Percentiles rank a stretch among this genome's conserved stretches.
phyloP scores from a whole-genome alignment of 306 rosid species.

The Vigna mungo region DNA sequence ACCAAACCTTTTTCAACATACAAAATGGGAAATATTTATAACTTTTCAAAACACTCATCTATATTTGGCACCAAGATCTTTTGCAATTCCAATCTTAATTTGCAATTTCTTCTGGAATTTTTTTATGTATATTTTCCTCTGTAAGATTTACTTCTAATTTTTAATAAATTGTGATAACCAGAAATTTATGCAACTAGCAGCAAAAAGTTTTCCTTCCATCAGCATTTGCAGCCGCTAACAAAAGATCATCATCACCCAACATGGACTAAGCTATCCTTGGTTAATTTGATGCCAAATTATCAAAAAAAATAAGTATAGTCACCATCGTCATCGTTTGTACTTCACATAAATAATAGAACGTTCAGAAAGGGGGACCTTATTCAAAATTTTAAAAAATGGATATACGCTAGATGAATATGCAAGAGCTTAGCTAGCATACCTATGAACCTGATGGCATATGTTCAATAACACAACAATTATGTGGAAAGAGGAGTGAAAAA shows the following conservation, averaged over 20 bases:
- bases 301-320: background rate
- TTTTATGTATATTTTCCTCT: background rate
- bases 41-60: constrained; percentile 2
- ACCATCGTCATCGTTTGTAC: background rate
- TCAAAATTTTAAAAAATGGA: background rate
- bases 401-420: background rate
- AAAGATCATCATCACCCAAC: background rate
- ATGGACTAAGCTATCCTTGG: constrained; percentile 12
- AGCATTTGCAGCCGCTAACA: constrained; percentile 12
- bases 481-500: constrained; percentile 9
- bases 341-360: constrained; percentile 23
- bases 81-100: constrained; percentile 28
- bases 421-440: constrained; percentile 9
- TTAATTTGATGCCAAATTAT: constrained; percentile 12
- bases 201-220: constrained; percentile 28
- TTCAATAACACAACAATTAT: constrained; percentile 12
- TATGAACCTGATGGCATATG: background rate
- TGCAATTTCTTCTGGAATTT: background rate
- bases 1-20: constrained; percentile 20
- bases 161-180: background rate
- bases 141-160: background rate
- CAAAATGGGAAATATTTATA: constrained; percentile 21
- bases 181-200: constrained; percentile 26
- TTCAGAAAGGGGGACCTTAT: background rate
- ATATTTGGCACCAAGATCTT: constrained; percentile 27